phyloP scores from a whole-genome alignment of 148 eudicot species.

The Diospyros kaki region DNA sequence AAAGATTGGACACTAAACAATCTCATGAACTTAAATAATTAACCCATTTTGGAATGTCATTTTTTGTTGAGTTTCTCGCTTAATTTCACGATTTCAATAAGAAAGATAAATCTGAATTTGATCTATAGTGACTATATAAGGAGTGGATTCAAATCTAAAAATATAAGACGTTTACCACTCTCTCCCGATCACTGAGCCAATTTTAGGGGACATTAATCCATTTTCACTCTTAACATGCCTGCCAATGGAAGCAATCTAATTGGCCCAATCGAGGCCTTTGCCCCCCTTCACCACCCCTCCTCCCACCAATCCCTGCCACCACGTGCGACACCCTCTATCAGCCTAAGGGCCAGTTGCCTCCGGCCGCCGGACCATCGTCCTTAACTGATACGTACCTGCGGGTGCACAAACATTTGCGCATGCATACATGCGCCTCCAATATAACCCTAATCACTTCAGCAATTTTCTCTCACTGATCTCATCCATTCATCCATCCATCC shows the following conservation, averaged over 20 bases:
- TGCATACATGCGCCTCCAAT: not conserved
- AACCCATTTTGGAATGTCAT: too few species aligned
- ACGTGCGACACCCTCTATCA: constrained; percentile 15
- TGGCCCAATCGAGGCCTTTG: constrained; percentile 26
- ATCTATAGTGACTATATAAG: too few species aligned
- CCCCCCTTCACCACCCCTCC: constrained; percentile 1
- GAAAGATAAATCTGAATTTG: too few species aligned
- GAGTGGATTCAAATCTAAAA: too few species aligned
- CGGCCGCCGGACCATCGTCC: constrained; percentile 8
- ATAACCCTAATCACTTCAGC: not conserved
- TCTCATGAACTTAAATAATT: too few species aligned
- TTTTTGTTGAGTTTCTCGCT: too few species aligned
- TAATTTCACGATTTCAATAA: too few species aligned
- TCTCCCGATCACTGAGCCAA: too few species aligned
- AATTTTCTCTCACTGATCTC: not conserved
- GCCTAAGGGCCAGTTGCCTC: constrained; percentile 18
- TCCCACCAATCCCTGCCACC: constrained; percentile 13
- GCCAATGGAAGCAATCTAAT: constrained; percentile 12
- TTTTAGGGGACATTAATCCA: too few species aligned
- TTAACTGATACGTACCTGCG: constrained; percentile 7
- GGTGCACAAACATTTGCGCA: not conserved
- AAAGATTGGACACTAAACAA: too few species aligned
- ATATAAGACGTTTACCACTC: too few species aligned
- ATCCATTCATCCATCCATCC: not conserved
- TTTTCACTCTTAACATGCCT: not conserved